Evolutionary conservation across 192 early-diverging fungal species (phyloP).

Genomic region (Diversispora eburnea): DNA sequence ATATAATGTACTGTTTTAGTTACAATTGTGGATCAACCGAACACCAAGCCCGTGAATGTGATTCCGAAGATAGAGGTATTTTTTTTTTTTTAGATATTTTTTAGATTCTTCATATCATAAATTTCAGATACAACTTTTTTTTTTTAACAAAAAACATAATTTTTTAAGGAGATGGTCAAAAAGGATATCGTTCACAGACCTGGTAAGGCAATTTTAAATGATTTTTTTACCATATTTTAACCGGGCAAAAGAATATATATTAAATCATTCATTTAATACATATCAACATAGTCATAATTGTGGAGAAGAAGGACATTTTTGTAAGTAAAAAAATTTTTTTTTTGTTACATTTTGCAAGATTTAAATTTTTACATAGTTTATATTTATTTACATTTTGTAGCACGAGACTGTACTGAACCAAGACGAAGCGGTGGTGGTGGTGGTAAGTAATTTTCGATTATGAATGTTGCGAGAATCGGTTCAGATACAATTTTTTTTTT

Average conservation of each 20-base stretch:
- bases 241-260: not conserved
- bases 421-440: not conserved
- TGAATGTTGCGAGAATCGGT: not conserved
- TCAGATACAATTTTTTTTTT: not conserved
- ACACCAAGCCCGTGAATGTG: not conserved
- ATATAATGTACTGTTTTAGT: not conserved
- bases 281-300: not conserved
- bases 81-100: constrained; percentile 1
- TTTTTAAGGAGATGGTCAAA: not conserved
- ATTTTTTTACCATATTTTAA: not conserved
- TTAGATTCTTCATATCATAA: not conserved
- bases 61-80: not conserved
- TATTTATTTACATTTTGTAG: not conserved
- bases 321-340: constrained; percentile 2
- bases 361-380: not conserved
- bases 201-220: not conserved
- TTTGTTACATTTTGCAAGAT: not conserved
- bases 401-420: not conserved
- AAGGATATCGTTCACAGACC: not conserved
- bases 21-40: constrained; percentile 2
- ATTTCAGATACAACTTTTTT: not conserved
- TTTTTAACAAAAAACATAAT: not conserved
- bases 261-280: not conserved
- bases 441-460: not conserved
- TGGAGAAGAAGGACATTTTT: not conserved